A percentile compares a stretch with the other conserved stretches of the same genome.
phyloP scores from a whole-genome alignment of 345 rosid genomes.

The Melaleuca quinquenervia region DNA sequence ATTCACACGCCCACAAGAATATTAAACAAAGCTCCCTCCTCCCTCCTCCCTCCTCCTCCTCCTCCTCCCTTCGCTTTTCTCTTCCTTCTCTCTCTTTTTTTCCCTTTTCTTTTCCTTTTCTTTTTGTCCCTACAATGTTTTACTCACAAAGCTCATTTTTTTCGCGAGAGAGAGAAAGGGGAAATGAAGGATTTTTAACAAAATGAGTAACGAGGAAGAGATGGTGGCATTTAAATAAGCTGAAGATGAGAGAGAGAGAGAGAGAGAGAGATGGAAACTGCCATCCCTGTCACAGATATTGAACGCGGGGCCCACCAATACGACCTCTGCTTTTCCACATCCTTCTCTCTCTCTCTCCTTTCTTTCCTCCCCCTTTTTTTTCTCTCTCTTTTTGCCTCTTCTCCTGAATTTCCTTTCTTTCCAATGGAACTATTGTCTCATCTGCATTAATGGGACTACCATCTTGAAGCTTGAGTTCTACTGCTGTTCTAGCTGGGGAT shows the following conservation, averaged over 20 bases:
- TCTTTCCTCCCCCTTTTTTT: neutral
- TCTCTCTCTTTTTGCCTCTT: neutral
- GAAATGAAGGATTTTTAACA: neutral
- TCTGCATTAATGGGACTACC: neutral
- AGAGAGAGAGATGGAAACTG: neutral
- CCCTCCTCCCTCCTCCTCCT: neutral
- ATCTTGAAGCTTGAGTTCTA: neutral
- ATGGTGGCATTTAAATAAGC: neutral
- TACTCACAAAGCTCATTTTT: neutral
- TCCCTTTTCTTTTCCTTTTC: too few relatives aligned
- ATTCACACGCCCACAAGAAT: slow-evolving; percentile 32
- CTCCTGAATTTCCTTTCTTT: neutral
- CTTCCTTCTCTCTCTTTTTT: neutral
- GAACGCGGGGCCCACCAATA: neutral
- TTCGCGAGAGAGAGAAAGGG: neutral
- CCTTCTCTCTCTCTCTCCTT: neutral
- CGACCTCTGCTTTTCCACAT: neutral
- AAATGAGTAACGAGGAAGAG: neutral
- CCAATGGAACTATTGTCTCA: neutral
- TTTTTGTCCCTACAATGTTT: neutral
- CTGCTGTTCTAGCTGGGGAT: neutral
- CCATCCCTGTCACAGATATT: neutral
- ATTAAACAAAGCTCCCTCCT: neutral
- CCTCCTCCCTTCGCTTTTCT: neutral
- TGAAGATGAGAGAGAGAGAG: neutral